These are phyloP conservation scores for Melaleuca alternifolia DNA, from an alignment of 345 rosid species.

Conservation along the genomic window DNA sequence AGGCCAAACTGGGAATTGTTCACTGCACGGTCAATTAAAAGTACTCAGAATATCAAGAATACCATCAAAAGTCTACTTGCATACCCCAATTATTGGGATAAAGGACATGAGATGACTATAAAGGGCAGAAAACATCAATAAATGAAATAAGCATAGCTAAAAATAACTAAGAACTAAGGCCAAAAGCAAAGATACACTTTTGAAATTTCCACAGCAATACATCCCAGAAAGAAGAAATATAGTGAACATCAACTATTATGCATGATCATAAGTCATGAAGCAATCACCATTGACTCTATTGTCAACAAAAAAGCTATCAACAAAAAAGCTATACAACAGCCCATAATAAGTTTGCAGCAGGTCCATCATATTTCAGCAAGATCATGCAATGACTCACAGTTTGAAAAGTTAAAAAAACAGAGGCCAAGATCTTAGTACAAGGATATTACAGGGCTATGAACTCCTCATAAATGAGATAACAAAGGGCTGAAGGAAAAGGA, in stretches of 20 bases:
- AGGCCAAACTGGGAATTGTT: constrained; percentile 51
- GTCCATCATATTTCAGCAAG: not conserved
- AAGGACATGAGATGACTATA: not conserved
- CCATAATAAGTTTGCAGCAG: not conserved
- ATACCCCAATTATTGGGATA: not conserved
- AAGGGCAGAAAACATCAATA: not conserved
- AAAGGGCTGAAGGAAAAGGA: not conserved
- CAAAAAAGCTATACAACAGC: not conserved
- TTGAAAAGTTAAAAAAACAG: not conserved
- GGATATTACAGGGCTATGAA: not conserved
- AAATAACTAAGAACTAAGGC: not conserved
- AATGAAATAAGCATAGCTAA: not conserved
- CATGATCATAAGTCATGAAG: not conserved
- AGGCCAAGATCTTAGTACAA: not conserved
- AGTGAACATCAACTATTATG: not conserved
- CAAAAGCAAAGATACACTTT: not conserved
- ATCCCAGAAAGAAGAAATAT: not conserved
- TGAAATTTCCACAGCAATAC: not conserved
- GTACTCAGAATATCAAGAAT: not conserved
- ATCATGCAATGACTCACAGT: not conserved
- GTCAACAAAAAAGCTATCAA: not conserved
- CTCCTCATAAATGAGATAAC: not conserved
- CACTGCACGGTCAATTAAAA: constrained; percentile 37
- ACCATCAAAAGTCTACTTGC: not conserved
- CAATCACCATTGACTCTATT: not conserved